Evolutionary conservation across 2,329 filamentous ascomycete genomes (phyloP).

Genomic region (Penicillium rolfsii): DNA sequence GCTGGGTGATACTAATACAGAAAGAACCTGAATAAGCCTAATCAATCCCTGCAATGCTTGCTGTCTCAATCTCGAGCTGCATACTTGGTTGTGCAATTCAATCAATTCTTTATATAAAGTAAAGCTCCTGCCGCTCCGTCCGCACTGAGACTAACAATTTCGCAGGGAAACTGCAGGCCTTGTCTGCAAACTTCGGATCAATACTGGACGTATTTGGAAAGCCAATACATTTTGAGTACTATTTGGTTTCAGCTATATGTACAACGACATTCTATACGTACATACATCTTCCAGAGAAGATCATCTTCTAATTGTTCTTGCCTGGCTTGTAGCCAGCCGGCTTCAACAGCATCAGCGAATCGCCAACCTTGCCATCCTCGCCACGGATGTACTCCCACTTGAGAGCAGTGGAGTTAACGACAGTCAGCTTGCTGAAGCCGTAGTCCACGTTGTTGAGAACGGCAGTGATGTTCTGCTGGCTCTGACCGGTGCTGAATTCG

Average conservation of each 20-base stretch:
- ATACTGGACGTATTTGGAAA: background rate
- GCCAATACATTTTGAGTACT: no score
- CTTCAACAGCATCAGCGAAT: conserved; percentile 45
- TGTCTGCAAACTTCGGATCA: background rate
- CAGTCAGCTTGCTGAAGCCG: conserved; percentile 54
- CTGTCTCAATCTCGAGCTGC: background rate
- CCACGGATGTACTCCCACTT: conserved; percentile 55
- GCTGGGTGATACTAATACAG: no score
- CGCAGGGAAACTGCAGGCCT: no score
- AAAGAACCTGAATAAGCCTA: background rate
- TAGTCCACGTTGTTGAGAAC: conserved; percentile 52
- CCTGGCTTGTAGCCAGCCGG: conserved; percentile 3
- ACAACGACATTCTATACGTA: background rate
- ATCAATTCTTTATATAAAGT: background rate
- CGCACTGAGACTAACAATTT: no score
- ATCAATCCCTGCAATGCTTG: background rate
- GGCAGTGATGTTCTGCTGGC: conserved; percentile 48
- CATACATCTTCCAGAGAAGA: conserved; percentile 42
- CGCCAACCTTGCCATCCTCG: conserved; percentile 42
- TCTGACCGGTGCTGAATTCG: conserved; percentile 41
- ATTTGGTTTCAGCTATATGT: background rate
- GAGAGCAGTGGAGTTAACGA: conserved; percentile 46
- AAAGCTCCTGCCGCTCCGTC: background rate
- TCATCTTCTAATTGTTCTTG: conserved; percentile 54
- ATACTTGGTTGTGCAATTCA: background rate